These are phyloP conservation scores for Phlebiopsis flavidoalba DNA, from an alignment of 768 basidiomycete genomes.

Conservation along the genomic window DNA sequence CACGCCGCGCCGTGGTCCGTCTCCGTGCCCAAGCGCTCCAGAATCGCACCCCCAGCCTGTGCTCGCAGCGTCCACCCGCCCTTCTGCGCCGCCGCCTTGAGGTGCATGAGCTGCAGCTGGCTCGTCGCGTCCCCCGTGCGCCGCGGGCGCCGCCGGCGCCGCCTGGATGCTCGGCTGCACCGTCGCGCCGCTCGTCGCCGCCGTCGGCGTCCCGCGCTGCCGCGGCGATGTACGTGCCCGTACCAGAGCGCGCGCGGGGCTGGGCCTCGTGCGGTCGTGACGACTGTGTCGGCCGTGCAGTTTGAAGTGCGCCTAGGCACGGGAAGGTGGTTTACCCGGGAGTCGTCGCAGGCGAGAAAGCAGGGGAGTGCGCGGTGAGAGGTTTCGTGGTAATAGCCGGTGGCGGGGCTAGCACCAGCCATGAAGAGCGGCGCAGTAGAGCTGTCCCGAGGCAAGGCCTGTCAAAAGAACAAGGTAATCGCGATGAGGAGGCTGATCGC, in stretches of 20 bases:
- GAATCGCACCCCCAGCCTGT: constrained; percentile 75
- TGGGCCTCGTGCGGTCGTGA: constrained; percentile 1
- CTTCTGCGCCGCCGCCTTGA: constrained; percentile 67
- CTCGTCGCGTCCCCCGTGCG: constrained; percentile 57
- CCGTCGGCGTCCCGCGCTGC: constrained; percentile 50
- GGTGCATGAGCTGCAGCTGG: constrained; percentile 65
- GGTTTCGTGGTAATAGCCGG: too few species aligned
- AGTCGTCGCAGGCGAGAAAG: constrained; percentile 45
- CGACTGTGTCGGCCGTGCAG: constrained; percentile 9
- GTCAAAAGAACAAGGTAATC: too few species aligned
- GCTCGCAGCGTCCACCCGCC: constrained; percentile 60
- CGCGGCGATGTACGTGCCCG: constrained; percentile 75
- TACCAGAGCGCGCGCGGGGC: constrained; percentile 41
- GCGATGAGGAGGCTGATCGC: too few species aligned
- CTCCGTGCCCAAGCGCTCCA: constrained; percentile 62
- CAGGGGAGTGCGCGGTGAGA: too few species aligned
- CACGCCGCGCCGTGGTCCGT: constrained; percentile 53
- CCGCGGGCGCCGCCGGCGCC: constrained; percentile 35
- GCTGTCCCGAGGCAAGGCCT: too few species aligned
- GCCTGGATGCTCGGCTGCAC: constrained; percentile 34
- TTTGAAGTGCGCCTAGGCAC: constrained; percentile 11
- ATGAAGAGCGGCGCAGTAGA: too few species aligned
- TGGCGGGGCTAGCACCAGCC: too few species aligned
- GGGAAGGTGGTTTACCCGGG: constrained; percentile 25
- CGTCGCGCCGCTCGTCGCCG: constrained; percentile 33